A percentile compares a stretch with the other conserved stretches of the same genome.
Evolutionary conservation across 1,139 yeast genomes (phyloP).

Genomic region (Diutina neorugosa): DNA sequence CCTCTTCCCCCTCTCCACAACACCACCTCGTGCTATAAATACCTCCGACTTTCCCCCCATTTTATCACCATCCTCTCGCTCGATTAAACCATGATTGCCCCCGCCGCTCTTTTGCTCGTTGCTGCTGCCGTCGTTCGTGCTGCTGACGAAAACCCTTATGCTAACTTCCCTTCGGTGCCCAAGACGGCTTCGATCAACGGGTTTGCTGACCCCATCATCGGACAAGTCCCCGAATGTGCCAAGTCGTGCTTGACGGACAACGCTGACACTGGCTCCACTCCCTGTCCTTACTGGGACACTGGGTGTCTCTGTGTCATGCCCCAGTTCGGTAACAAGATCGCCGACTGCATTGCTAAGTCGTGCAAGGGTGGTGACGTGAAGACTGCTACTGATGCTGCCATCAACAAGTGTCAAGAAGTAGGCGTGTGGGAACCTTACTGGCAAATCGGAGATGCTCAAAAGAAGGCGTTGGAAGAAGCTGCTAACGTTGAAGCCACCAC

Average conservation of each 20-base stretch:
- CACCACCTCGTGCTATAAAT: not conserved
- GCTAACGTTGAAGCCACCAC: not conserved
- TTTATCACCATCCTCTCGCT: no score
- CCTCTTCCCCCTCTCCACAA: not conserved
- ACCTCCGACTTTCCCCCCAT: not conserved
- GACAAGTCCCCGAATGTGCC: constrained; percentile 31
- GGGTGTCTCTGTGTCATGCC: constrained; percentile 43
- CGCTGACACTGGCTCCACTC: constrained; percentile 18
- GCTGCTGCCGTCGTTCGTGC: constrained; percentile 5
- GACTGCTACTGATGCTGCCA: constrained; percentile 16
- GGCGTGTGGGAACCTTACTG: constrained; percentile 5
- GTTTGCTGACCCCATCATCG: constrained; percentile 37
- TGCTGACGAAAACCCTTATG: constrained; percentile 11
- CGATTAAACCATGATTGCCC: not conserved
- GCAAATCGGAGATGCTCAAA: not conserved
- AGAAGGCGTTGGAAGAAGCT: not conserved
- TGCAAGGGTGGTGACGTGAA: constrained; percentile 30
- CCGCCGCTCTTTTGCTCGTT: constrained; percentile 5
- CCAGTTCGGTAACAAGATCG: constrained; percentile 33
- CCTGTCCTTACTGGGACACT: constrained; percentile 45
- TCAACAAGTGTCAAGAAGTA: not conserved
- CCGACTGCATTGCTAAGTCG: constrained; percentile 28
- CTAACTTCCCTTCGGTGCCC: constrained; percentile 36
- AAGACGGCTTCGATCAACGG: constrained; percentile 40
- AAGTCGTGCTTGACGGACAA: constrained; percentile 25